These are phyloP conservation scores for Phytophthora idaei DNA, from an alignment of 352 stramenopile genomes.

Conservation along the genomic window DNA sequence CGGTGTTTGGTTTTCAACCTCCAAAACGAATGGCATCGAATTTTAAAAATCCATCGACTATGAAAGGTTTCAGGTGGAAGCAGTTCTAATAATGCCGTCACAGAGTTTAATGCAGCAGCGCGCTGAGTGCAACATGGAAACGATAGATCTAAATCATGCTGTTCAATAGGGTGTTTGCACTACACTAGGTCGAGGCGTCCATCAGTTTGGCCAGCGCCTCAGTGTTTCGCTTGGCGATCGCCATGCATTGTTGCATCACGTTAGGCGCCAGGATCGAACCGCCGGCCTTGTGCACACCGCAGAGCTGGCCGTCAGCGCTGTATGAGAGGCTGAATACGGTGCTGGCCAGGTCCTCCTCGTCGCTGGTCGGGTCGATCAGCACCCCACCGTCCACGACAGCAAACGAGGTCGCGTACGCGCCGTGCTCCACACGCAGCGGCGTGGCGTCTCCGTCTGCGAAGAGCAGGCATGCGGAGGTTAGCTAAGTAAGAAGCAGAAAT, in stretches of 20 bases:
- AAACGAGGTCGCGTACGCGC: conserved; percentile 71
- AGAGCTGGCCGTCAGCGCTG: conserved; percentile 66
- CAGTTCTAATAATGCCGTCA: background rate
- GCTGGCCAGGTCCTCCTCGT: conserved; percentile 70
- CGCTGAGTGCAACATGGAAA: background rate
- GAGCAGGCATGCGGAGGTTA: conserved; percentile 1
- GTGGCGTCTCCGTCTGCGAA: conserved; percentile 54
- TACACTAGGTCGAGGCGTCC: conserved; percentile 24
- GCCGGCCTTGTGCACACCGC: conserved; percentile 75
- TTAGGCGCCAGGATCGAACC: conserved; percentile 48
- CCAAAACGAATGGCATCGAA: background rate
- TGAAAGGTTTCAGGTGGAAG: background rate
- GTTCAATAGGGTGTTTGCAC: background rate
- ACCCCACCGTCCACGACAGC: conserved; percentile 59
- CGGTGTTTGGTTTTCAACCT: background rate
- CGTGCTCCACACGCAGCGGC: conserved; percentile 61
- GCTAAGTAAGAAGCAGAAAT: background rate
- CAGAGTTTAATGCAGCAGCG: background rate
- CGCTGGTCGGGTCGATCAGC: conserved; percentile 72
- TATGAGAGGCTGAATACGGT: conserved; percentile 72
- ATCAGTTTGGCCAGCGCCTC: conserved; percentile 48
- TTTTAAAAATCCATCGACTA: background rate
- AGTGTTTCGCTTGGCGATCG: conserved; percentile 53
- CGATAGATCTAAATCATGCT: background rate
- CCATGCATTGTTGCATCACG: conserved; percentile 72